Evolutionary conservation across 2,329 filamentous ascomycete species (phyloP), one percentile per base, ranked within the genome.

Genomic region (Claviceps sp.): DNA sequence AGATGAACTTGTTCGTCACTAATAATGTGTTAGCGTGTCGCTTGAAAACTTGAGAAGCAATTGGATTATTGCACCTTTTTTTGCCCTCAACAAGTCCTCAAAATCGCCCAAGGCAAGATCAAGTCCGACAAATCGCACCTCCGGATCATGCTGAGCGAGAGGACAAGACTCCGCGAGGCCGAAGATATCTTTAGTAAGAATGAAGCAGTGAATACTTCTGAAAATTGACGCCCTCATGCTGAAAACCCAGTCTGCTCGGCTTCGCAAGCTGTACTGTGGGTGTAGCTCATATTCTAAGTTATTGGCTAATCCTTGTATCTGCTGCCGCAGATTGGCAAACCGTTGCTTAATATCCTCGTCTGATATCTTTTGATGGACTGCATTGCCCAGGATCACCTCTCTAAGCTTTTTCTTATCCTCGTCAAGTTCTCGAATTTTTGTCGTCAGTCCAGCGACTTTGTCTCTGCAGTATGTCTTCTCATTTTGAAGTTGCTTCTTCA

Each of bases 91-190:
- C 16, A 34, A 26, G 20, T 8, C 16, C 22, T 49, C 47, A 8
- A 49, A 49, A 34, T 34, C 13, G 22, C 17, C 38, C 38, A 49
- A n/a, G 20, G 13, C 13, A 9, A 26, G 11, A n/a, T 47, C 46
- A 1, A 44, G 5, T 16, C 3, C n/a, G n/a, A n/a, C n/a, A n/a
- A n/a, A n/a, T n/a, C n/a, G 7, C 17, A 5, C 5, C 17, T 26
- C 36, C 13, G 2, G 0, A 17, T 7, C 0, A n/a, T 37, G 2
- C n/a, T 42, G 9, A 20, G 2, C 26, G 0, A 7, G 1, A 26
- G 26, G 8, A 5, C 3, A 29, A 17, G 38, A 34, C 2, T 16
- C n/a, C 13, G 2, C 38, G 17, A 47, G 11, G 17, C 47, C 47
- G 9, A 49, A 49, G 7, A 36, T n/a, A 17, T 29, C 38, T 20